These are phyloP conservation scores for Raffaelea deltoideospora DNA, from an alignment of 2,329 filamentous ascomycete genomes.

Conservation along the genomic window DNA sequence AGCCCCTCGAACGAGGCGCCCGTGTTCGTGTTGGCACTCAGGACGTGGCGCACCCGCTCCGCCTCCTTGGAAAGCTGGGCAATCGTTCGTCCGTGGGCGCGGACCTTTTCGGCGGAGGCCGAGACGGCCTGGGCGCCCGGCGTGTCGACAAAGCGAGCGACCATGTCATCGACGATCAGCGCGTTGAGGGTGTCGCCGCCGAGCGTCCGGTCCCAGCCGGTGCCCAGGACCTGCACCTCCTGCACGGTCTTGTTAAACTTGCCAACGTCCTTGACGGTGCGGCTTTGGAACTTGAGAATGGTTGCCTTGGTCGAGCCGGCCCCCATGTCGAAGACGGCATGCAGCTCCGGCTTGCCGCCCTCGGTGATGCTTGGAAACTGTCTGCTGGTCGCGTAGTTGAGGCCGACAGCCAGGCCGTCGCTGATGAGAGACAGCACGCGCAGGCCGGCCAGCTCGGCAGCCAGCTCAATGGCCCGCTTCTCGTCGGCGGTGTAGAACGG, in stretches of 20 bases:
- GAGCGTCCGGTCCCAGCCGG: constrained; percentile 77
- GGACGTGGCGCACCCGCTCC: constrained; percentile 69
- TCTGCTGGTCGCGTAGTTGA: constrained; percentile 88
- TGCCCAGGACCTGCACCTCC: constrained; percentile 78
- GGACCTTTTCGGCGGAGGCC: constrained; percentile 47
- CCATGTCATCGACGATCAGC: constrained; percentile 78
- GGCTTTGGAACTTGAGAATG: constrained; percentile 76
- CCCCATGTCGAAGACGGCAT: constrained; percentile 96
- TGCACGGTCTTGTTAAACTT: constrained; percentile 95
- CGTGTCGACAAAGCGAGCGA: constrained; percentile 60
- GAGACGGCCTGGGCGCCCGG: constrained; percentile 50
- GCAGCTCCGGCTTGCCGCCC: constrained; percentile 74
- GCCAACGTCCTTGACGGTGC: constrained; percentile 77
- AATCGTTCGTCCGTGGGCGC: constrained; percentile 65
- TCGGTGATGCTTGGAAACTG: constrained; percentile 76
- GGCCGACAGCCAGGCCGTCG: constrained; percentile 79
- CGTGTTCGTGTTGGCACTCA: constrained; percentile 85
- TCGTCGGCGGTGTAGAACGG: constrained; percentile 84
- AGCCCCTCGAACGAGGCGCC: constrained; percentile 72
- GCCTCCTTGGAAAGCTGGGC: constrained; percentile 90
- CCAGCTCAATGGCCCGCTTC: constrained; percentile 69
- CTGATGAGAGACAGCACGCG: constrained; percentile 74
- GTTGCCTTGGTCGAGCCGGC: constrained; percentile 88
- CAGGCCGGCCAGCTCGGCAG: constrained; percentile 76
- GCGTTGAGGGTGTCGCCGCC: constrained; percentile 83